Percentiles rank a stretch among this genome's conserved stretches.
These are phyloP conservation scores for Mayamaea pseudoterrestris DNA, from an alignment of 108 stramenopile genomes.

Conservation along the genomic window DNA sequence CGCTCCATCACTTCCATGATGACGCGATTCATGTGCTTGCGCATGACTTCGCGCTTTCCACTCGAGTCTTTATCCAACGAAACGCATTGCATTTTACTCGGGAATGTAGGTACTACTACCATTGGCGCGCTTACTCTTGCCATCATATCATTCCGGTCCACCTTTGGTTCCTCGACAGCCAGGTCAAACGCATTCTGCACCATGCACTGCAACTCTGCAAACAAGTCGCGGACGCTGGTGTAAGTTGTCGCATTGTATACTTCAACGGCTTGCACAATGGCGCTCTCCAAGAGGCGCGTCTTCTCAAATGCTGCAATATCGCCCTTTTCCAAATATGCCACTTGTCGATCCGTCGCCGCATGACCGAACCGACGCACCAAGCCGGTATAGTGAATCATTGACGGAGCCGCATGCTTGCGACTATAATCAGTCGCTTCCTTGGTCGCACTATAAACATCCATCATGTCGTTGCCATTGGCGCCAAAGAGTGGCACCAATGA, in stretches of 20 bases:
- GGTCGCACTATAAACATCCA: slow-evolving; percentile 60
- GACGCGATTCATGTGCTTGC: slow-evolving; percentile 74
- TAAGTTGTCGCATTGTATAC: slow-evolving; percentile 31
- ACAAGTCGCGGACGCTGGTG: slow-evolving; percentile 29
- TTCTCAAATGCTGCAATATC: slow-evolving; percentile 30
- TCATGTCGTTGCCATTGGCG: slow-evolving; percentile 53
- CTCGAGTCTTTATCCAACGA: slow-evolving; percentile 3
- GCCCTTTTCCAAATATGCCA: slow-evolving; percentile 42
- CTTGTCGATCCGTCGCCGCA: slow-evolving; percentile 78
- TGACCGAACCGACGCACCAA: slow-evolving; percentile 75
- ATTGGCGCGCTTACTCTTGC: slow-evolving; percentile 37
- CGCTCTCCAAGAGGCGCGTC: slow-evolving; percentile 32
- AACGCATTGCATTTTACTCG: too few relatives aligned
- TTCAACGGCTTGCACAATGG: slow-evolving; percentile 41
- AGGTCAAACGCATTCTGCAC: slow-evolving; percentile 31
- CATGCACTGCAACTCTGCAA: slow-evolving; percentile 33
- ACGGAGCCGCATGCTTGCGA: slow-evolving; percentile 43
- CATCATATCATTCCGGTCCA: slow-evolving; percentile 49
- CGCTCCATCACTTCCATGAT: slow-evolving; percentile 37
- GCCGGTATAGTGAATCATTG: slow-evolving; percentile 44
- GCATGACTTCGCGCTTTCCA: slow-evolving; percentile 58
- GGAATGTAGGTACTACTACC: too few relatives aligned
- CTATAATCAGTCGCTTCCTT: slow-evolving; percentile 38
- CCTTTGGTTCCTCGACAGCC: slow-evolving; percentile 64
- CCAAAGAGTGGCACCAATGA: slow-evolving; percentile 37